These are phyloP conservation scores for Chaetomiaceae sp. DNA, from an alignment of 2,329 filamentous ascomycete genomes.

Conservation along the genomic window DNA sequence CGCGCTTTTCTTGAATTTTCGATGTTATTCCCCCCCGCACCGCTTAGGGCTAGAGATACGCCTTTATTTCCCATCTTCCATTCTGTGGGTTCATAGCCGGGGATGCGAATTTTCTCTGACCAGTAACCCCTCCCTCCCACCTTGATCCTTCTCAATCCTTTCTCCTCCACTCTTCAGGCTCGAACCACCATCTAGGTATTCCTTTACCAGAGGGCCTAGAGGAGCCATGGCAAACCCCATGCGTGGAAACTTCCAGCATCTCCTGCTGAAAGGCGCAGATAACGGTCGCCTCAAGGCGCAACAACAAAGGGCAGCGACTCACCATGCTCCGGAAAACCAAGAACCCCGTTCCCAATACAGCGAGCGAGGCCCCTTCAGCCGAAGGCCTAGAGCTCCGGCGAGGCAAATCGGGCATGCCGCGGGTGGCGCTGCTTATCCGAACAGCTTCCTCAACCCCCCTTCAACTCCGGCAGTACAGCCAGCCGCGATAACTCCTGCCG, in stretches of 20 bases:
- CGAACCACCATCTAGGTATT: no score
- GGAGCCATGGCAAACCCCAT: constrained; percentile 1
- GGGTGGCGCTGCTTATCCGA: not conserved
- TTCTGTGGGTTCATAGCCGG: not conserved
- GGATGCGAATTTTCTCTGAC: not conserved
- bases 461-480: not conserved
- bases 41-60: no score
- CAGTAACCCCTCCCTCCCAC: not conserved
- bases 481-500: constrained; percentile 5
- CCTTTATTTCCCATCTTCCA: not conserved
- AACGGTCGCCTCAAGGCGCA: constrained; percentile 3
- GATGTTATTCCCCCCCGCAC: no score
- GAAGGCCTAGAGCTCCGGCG: not conserved
- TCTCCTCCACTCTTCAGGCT: not conserved
- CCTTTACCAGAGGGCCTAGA: not conserved
- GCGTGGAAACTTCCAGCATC: constrained; percentile 2
- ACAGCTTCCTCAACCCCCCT: not conserved
- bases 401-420: not conserved
- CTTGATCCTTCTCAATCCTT: not conserved
- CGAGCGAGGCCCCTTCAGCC: not conserved
- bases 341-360: not conserved
- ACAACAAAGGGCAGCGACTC: not conserved
- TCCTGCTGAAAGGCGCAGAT: constrained; percentile 6
- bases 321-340: not conserved
- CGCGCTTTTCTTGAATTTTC: not conserved